Base-by-base conservation (phyloP, 768 basidiomycete species). In the Rhodotorula graminis region DNA sequence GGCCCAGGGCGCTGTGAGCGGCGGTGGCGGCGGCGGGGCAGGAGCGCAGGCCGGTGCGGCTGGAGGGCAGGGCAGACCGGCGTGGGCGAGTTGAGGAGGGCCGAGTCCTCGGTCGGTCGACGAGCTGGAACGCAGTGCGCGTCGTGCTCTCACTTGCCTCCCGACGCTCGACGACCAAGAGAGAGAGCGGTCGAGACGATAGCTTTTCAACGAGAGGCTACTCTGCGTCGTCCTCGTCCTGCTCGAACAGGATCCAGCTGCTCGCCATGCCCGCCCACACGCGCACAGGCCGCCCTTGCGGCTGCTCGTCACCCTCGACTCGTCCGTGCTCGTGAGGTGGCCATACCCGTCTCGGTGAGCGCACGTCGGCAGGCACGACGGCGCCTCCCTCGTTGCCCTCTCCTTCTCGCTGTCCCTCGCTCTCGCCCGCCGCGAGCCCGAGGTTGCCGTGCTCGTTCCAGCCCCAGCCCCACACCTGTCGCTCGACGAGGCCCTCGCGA, bases 371-470 rank as follows among this genome's bases (percentile, higher is more conserved):
- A 12, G 53, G 40, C n/a, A 47, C 55, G 6, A 8, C 42, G 15
- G 16, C 19, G 9, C 16, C n/a, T 12, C 8, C 21, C 23, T 5
- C 44, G n/a, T n/a, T n/a, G 8, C 14, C 44, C 44, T 46, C 44
- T 18, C 44, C 44, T 14, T 46, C 44, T 46, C 44, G 44, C 44
- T 12, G 37, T 9, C 11, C 44, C 14, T 46, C 44, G 14, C 44
- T 4, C 16, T n/a, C 65, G 9, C 29, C 31, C 15, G 9, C 56
- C 19, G 57, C 25, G 33, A 87, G 78, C 0, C 91, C 93, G 40
- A 97, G 83, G 80, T 96, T 98, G 14, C 95, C 95, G 79, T 97
- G 95, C 80, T 98, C 95, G 80, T 97, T 98, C 94, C 95, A 98
- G 0, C 95, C 95, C 91, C 94, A 96, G 0, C 87, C 90, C 86